Evolutionary conservation across 305 asterid genomes (phyloP).

Genomic region (Solanum aculeatissimum): DNA sequence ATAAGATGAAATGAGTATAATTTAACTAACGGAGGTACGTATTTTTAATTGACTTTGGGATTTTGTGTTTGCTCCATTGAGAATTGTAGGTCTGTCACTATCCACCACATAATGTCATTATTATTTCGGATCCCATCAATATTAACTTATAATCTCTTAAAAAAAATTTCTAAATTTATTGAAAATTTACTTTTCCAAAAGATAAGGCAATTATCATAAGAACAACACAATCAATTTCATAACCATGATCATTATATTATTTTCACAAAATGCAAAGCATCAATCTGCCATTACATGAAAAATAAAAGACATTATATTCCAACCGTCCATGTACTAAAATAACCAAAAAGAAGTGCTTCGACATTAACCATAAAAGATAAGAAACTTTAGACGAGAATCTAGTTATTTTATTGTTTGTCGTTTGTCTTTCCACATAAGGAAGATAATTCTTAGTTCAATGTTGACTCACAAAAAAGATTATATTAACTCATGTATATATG

Average conservation of each 20-base stretch:
- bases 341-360: background rate
- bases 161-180: too few relatives aligned
- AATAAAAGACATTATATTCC: background rate
- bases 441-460: background rate
- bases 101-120: background rate
- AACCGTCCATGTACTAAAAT: background rate
- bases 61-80: background rate
- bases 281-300: background rate
- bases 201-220: background rate
- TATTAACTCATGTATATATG: background rate
- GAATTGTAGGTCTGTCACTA: background rate
- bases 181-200: background rate
- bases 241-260: background rate
- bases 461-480: constrained; percentile 6
- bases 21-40: background rate
- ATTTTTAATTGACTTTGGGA: background rate
- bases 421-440: constrained; percentile 3
- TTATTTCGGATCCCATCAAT: background rate
- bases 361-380: background rate
- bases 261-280: background rate
- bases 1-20: background rate
- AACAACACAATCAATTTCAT: background rate
- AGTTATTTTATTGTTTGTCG: background rate
- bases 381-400: background rate
- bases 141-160: background rate